Evolutionary conservation across 768 basidiomycete genomes (phyloP), one percentile per base, ranked within the genome.

Genomic region (Hygrocybe coccinea): DNA sequence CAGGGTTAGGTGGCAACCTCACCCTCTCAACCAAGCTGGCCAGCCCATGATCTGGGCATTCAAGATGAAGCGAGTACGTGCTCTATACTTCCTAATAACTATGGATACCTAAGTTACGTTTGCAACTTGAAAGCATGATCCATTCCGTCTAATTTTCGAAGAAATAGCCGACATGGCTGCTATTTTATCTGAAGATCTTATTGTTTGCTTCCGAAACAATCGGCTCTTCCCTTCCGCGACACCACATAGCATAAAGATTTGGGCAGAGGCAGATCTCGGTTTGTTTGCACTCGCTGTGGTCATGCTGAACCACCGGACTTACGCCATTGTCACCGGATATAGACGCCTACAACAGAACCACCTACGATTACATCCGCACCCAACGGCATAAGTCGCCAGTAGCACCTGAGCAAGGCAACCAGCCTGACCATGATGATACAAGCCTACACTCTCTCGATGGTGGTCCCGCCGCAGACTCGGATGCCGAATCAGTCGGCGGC

Each of bases 191-290:
- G 73, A 78, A 15, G 77, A 77, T 54, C 69, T 92, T 1, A 73
- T 89, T 29, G 71, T 92, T 58, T 84, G 71, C 7, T 80, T 84
- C 56, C 75, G 83, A 25, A 77, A 81, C 37, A 81, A 77, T 52
- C 85, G 82, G 2, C 72, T 92, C 39, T 90, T 83, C 63, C 74
- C 86, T 10, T 87, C 85, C 12, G 81, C 83, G 2, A 85, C 85
- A 0, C 88, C 89, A 0, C 72, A 79, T 35, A 78, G 79, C 15
- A 74, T 91, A 44, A 76, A 75, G 12, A 79, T 91, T 14, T 89
- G 86, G 84, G 77, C 75, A 3, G 79, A 85, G 56, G 85, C 81
- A 25, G 81, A 85, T 39, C 70, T 91, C 21, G 80, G 89, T 88
- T 43, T 34, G 78, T n/a, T n/a, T 72, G 25, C 29, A 11, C 19